A percentile compares a stretch with the other conserved stretches of the same genome.
These are phyloP conservation scores for Oryza australiensis DNA, from an alignment of 176 grass and related monocot species.

Conservation along the genomic window DNA sequence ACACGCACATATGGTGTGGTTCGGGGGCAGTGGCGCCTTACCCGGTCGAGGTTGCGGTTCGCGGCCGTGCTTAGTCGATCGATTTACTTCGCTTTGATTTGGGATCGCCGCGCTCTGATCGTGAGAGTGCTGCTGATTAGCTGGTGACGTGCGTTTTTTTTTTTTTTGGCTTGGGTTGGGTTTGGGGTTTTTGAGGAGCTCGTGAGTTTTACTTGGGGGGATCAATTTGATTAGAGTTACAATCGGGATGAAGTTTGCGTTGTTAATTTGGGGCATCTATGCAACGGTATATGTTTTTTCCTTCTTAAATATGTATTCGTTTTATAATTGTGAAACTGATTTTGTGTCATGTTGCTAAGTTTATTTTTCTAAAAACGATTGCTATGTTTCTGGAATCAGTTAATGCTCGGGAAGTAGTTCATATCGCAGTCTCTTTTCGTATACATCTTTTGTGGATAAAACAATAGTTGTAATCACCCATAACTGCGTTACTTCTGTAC, in stretches of 20 bases:
- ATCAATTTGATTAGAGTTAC: slow-evolving; percentile 5
- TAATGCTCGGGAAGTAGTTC: not conserved
- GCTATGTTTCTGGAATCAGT: not conserved
- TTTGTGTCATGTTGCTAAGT: not conserved
- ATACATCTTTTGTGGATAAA: not conserved
- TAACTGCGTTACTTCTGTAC: not conserved
- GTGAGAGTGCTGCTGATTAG: too few relatives aligned
- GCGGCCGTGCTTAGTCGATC: not conserved
- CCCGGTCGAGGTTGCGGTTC: not conserved
- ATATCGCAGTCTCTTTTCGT: not conserved
- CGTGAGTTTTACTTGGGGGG: not conserved
- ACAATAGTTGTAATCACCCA: not conserved
- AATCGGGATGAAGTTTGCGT: not conserved
- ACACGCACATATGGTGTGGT: too few relatives aligned
- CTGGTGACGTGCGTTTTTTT: not conserved
- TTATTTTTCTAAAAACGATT: too few relatives aligned
- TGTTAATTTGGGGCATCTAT: not conserved
- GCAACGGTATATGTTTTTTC: not conserved
- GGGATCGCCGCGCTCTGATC: not conserved
- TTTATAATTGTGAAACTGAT: not conserved
- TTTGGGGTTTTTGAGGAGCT: slow-evolving; percentile 14
- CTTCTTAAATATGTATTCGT: not conserved
- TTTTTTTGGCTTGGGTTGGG: not conserved
- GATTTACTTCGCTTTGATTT: not conserved
- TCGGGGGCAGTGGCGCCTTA: not conserved